Base-by-base conservation (phyloP, 441 rosid species). In the Syzygium malaccense region DNA sequence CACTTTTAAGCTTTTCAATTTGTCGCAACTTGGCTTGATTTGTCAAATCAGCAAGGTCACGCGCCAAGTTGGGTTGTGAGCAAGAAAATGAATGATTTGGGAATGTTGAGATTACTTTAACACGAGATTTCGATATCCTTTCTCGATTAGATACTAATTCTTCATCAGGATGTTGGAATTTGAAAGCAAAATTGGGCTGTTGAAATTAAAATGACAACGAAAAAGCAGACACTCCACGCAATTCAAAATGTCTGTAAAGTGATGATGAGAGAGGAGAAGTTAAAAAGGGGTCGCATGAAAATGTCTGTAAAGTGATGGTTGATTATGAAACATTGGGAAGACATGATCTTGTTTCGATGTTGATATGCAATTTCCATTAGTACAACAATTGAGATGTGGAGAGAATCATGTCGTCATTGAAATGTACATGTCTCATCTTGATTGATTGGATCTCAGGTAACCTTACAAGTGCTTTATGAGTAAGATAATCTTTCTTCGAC, bases 331-430 rank as follows among this genome's bases (percentile, higher is more conserved):
- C 45, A 66, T 10, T 2, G 45, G 20, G 13, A 66, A 66, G 23
- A 32, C 41, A 17, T 32, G 41, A 66, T 33, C 32, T 66, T 66
- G 20, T 64, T 0, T 28, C 66, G 1, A 28, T 60, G n/a, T 60
- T 30, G n/a, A 60, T 60, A 0, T 0, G 32, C 1, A 1, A 60
- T 60, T 60, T 60, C 13, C 32, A 28, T 1, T 2, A 0, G 0
- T 14, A 28, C 66, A 28, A 0, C 18, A 60, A 60, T 13, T 60
- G 18, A 28, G 32, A 28, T 28, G 8, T 0, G 6, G 0, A 13
- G 0, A 28, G 9, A 64, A 64, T 64, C 12, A 30, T 0, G 41
- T 30, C 6, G 3, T 15, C 75, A 1, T 64, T 30, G 75, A 30
- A 64, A 30, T 30, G 37, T 30, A 64, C 37, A 0, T 60, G 9